Evolutionary conservation across 1,284 basidiomycete genomes (phyloP).

Genomic region (Moesziomyces globuligerus): DNA sequence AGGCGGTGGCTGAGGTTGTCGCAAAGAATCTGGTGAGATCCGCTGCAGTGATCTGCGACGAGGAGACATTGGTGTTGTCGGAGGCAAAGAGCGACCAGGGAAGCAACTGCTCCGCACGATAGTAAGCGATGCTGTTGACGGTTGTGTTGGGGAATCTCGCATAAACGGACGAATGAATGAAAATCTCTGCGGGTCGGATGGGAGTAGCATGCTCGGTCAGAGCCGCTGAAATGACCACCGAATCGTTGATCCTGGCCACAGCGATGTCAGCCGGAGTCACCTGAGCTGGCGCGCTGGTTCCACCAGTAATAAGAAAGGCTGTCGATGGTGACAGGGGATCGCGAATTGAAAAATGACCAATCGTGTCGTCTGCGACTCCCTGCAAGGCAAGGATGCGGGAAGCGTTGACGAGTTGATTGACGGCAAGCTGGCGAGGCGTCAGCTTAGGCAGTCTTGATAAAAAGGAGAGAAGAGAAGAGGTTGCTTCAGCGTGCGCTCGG

Average conservation of each 20-base stretch:
- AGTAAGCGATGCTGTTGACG: constrained; percentile 42
- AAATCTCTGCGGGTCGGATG: constrained; percentile 27
- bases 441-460: constrained; percentile 19
- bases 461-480: neutral
- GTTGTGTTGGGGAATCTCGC: constrained; percentile 38
- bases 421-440: constrained; percentile 41
- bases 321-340: constrained; percentile 33
- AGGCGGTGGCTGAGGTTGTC: constrained; percentile 17
- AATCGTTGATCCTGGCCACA: constrained; percentile 41
- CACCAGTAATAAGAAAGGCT: constrained; percentile 31
- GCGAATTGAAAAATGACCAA: constrained; percentile 39
- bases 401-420: constrained; percentile 46
- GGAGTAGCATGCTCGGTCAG: constrained; percentile 22
- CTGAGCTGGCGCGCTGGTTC: constrained; percentile 17
- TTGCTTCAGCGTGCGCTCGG: neutral
- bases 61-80: constrained; percentile 1
- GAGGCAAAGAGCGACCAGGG: constrained; percentile 28
- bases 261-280: constrained; percentile 42
- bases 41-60: constrained; percentile 5
- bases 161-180: constrained; percentile 45
- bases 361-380: constrained; percentile 37
- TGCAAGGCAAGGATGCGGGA: constrained; percentile 42
- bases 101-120: constrained; percentile 32
- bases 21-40: constrained; percentile 27
- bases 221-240: constrained; percentile 31